Base-by-base conservation (phyloP, 192 early-diverging fungal genomes). In the Geosiphon pyriformis region DNA sequence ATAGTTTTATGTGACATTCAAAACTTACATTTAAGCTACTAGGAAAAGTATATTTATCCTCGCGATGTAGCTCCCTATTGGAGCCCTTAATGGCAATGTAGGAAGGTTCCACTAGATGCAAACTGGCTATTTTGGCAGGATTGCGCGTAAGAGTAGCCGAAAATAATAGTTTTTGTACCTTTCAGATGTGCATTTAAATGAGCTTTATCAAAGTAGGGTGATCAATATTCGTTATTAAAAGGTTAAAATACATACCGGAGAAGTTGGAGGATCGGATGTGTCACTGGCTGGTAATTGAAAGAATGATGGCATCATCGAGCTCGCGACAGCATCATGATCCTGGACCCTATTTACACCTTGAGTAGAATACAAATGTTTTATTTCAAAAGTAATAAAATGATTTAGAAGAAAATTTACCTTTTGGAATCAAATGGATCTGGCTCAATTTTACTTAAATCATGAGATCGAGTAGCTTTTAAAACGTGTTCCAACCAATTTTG, bases 131-230 rank as follows among this genome's bases (percentile, higher is more conserved):
- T 64, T 95, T 95, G 68, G 89, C 92, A 2, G 95, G 94, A 55
- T 99, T 91, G 26, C 88, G 82, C 1, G 96, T 95, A 50, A 99
- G 76, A 1, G 96, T 99, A 0, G 96, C 96, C 22, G 93, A 95
- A 68, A 98, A 98, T 17, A 99, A 80, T 2, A 99, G 81, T 76
- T 98, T 98, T 73, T 95, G 94, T 23, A 95, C 69, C 83, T 81
- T 52, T 69, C 4, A 25, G 22, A 46, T 20, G 33, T 64, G 18
- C 32, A 25, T 33, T 8, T 18, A 32, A 46, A n/a, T 15, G 7
- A 15, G 6, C 37, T 10, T 17, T 29, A 30, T 27, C 25, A 30
- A 27, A 27, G 6, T 10, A 55, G 18, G 6, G 7, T 10, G 54
- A 55, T 27, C 7, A 6, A 30, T 27, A 10, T 49, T 8, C 7